Evolutionary conservation across 164 flowering plant species (phyloP).

Genomic region (Aristolochia contorta): DNA sequence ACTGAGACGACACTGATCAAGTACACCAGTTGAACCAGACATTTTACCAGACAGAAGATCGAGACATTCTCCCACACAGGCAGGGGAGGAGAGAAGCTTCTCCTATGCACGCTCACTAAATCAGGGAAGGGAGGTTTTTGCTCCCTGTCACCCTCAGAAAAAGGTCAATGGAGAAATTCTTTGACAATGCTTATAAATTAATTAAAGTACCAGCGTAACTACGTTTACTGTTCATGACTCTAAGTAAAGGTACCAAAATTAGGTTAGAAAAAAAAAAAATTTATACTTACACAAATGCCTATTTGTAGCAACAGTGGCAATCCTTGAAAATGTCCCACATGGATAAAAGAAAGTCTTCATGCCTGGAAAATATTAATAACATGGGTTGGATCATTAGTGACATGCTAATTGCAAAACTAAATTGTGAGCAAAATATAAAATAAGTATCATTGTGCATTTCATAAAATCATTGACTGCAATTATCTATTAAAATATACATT

Average conservation of each 20-base stretch:
- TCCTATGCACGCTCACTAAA: no score
- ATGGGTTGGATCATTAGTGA: conserved; percentile 1
- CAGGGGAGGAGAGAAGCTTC: no score
- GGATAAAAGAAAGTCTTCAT: conserved; percentile 74
- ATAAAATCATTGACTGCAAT: no score
- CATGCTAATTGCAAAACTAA: not conserved
- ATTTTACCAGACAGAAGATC: no score
- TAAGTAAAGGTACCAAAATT: not conserved
- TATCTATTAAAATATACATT: no score
- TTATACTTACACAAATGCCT: conserved; percentile 66
- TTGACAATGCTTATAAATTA: no score
- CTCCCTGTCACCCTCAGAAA: no score
- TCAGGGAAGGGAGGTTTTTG: no score
- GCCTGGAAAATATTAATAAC: conserved; percentile 36
- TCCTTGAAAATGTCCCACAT: conserved; percentile 84
- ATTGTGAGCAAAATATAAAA: not conserved
- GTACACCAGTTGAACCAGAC: no score
- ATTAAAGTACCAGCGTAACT: not conserved
- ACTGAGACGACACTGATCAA: no score
- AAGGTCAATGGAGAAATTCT: no score
- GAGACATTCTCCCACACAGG: no score
- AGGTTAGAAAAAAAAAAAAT: not conserved
- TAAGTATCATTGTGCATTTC: not conserved
- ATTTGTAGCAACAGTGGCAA: conserved; percentile 67
- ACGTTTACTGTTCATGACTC: not conserved